Evolutionary conservation across 345 rosid species (phyloP).

Genomic region (Hibiscus trionum): DNA sequence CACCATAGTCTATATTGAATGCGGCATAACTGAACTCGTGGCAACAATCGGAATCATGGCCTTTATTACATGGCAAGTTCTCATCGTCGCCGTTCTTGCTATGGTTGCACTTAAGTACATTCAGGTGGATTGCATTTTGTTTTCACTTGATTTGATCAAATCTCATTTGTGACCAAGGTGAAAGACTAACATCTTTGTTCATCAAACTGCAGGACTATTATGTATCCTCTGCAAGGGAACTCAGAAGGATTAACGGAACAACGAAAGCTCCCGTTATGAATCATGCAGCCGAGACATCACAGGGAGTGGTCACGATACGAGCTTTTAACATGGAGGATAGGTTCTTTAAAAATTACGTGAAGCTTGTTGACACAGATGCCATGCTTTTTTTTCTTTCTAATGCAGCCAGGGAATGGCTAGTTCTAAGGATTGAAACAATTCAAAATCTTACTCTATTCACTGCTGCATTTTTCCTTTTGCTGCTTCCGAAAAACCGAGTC

Average conservation of each 20-base stretch:
- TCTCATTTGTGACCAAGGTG: not conserved
- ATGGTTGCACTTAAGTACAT: conserved; percentile 40
- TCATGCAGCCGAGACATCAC: conserved; percentile 79
- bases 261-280: conserved; percentile 90
- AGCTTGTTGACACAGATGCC: conserved; percentile 67
- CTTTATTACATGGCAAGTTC: conserved; percentile 77
- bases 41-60: conserved; percentile 45
- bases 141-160: not conserved
- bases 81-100: conserved; percentile 50
- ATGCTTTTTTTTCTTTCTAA: conserved; percentile 67
- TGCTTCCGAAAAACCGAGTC: conserved; percentile 58
- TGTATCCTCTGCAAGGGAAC: conserved; percentile 68
- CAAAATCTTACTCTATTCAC: conserved; percentile 61
- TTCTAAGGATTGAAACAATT: conserved; percentile 61
- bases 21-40: conserved; percentile 33
- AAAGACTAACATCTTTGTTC: not conserved
- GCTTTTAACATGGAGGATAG: conserved; percentile 59
- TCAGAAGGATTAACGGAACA: conserved; percentile 66
- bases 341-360: conserved; percentile 50
- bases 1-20: conserved; percentile 28
- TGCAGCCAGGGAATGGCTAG: conserved; percentile 75
- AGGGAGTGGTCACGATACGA: conserved; percentile 69
- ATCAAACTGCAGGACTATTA: conserved; percentile 50
- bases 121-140: conserved; percentile 36
- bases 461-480: conserved; percentile 59